Percentiles rank a stretch among this genome's conserved stretches.
Evolutionary conservation across 768 basidiomycete species (phyloP).

Genomic region (Russula sp.): DNA sequence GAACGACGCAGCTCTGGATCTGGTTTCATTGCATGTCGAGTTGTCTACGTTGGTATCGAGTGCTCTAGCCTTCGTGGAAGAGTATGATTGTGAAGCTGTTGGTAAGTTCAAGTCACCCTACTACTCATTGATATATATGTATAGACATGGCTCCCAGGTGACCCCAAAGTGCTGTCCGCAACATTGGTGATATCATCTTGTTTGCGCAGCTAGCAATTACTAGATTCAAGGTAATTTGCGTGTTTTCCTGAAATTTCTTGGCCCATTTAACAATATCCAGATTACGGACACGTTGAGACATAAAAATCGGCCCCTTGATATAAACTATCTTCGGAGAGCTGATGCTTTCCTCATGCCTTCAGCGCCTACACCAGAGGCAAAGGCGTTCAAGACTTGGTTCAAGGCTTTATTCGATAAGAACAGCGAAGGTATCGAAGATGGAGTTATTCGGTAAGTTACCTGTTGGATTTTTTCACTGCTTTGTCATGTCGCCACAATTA

Average conservation of each 20-base stretch:
- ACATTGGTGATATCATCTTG: conserved; percentile 75
- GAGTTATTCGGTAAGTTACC: conserved; percentile 44
- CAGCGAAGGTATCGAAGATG: conserved; percentile 83
- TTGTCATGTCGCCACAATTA: background rate
- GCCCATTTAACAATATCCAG: conserved; percentile 37
- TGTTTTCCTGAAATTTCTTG: background rate
- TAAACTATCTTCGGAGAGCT: conserved; percentile 51
- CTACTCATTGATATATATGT: background rate
- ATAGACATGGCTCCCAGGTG: conserved; percentile 47
- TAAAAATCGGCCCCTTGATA: conserved; percentile 46
- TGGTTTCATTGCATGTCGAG: conserved; percentile 63
- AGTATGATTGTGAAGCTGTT: conserved; percentile 77
- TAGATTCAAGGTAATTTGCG: conserved; percentile 56
- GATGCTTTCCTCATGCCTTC: conserved; percentile 44
- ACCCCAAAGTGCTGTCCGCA: conserved; percentile 77
- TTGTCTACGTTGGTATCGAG: conserved; percentile 64
- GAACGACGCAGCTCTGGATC: conserved; percentile 59
- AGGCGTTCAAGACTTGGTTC: conserved; percentile 52
- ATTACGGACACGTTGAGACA: conserved; percentile 50
- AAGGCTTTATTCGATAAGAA: conserved; percentile 74
- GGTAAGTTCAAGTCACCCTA: conserved; percentile 47
- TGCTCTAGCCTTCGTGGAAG: conserved; percentile 59
- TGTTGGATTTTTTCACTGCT: background rate
- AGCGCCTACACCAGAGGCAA: conserved; percentile 43
- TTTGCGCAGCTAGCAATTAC: conserved; percentile 64